Evolutionary conservation across 768 basidiomycete species (phyloP).

Genomic region (Mycena galopus): DNA sequence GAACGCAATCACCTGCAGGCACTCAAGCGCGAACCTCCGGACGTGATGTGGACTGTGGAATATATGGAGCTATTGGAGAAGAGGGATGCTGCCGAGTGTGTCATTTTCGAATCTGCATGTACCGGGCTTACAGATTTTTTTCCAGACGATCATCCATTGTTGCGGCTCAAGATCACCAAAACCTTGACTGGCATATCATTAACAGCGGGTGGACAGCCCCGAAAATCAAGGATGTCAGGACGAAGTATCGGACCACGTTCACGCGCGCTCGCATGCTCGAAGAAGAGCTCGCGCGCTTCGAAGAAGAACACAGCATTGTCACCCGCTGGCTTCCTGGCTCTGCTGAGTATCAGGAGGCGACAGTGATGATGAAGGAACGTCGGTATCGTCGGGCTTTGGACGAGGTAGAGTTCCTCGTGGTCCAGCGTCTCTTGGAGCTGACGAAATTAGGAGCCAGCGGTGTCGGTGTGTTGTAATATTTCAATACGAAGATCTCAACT

Average conservation of each 20-base stretch:
- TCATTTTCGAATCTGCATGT: too few relatives aligned
- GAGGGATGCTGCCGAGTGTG: background rate
- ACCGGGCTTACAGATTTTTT: too few relatives aligned
- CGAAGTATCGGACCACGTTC: background rate
- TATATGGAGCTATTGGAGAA: slow-evolving; percentile 22
- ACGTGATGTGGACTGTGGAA: background rate
- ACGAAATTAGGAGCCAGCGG: background rate
- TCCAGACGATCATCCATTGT: background rate
- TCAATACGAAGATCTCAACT: too few relatives aligned
- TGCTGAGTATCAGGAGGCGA: background rate
- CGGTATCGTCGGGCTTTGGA: background rate
- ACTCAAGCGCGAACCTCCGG: slow-evolving; percentile 1
- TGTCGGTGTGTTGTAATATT: background rate
- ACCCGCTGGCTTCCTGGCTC: background rate
- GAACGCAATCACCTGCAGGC: background rate
- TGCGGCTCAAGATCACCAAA: background rate
- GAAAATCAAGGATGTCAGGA: background rate
- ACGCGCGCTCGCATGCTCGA: background rate
- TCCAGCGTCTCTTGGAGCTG: background rate
- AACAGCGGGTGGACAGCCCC: background rate
- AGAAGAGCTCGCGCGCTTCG: background rate
- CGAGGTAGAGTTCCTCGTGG: background rate
- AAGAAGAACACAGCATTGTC: background rate
- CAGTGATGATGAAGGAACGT: background rate
- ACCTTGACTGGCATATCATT: background rate